Percentiles rank a stretch among this genome's conserved stretches.
phyloP scores from a whole-genome alignment of 305 asterid species.

The Fraxinus paxiana region DNA sequence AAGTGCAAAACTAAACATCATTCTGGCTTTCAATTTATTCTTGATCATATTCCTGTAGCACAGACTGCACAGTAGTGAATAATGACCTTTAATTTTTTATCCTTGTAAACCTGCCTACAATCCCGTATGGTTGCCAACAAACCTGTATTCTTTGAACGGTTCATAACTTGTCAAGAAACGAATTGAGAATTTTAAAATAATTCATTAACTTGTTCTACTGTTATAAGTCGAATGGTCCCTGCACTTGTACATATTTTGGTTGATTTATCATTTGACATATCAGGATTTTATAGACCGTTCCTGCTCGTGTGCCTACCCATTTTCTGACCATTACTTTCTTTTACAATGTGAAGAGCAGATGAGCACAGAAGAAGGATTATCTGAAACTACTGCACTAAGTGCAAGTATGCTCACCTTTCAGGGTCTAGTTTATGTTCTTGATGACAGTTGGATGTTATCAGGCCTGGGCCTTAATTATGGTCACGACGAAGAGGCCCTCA shows the following conservation, averaged over 20 bases:
- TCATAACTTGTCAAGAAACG: neutral
- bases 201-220: neutral
- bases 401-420: slow-evolving; percentile 74
- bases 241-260: neutral
- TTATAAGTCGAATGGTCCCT: neutral
- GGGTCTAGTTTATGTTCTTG: slow-evolving; percentile 61
- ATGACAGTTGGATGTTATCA: slow-evolving; percentile 68
- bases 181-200: neutral
- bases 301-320: neutral
- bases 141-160: neutral
- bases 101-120: neutral
- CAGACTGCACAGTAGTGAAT: neutral
- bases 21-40: neutral
- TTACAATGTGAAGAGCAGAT: slow-evolving; percentile 40
- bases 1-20: neutral
- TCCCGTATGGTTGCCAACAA: neutral
- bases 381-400: slow-evolving; percentile 47
- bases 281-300: slow-evolving; percentile 6
- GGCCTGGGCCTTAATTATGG: slow-evolving; percentile 86
- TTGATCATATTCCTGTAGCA: neutral
- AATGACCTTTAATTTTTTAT: neutral
- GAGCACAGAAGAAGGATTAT: slow-evolving; percentile 37
- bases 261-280: slow-evolving; percentile 11
- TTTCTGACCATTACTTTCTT: slow-evolving; percentile 17
- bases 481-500: slow-evolving; percentile 35